Percentiles rank a stretch among this genome's conserved stretches.
These are phyloP conservation scores for Ceratorhiza oryzae-sativae DNA, from an alignment of 1,284 basidiomycete species.

Conservation along the genomic window DNA sequence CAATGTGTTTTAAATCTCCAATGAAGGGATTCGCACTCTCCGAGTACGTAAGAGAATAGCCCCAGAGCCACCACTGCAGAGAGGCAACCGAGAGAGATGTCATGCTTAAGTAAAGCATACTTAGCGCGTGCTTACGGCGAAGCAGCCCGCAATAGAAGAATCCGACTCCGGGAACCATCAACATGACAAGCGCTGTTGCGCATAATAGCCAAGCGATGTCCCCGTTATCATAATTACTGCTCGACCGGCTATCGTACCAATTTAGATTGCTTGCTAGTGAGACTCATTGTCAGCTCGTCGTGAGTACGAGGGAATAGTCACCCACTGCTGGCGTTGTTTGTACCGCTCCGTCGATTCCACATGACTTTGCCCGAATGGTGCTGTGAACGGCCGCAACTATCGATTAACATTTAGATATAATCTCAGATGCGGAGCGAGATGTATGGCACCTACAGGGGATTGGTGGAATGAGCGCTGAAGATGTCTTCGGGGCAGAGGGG, in stretches of 20 bases:
- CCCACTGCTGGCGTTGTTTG: constrained; percentile 10
- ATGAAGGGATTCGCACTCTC: constrained; percentile 45
- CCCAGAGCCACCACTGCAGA: constrained; percentile 52
- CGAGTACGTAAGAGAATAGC: constrained; percentile 53
- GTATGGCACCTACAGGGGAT: not conserved
- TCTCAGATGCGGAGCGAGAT: too few species aligned
- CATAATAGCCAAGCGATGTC: constrained; percentile 58
- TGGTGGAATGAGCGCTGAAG: too few species aligned
- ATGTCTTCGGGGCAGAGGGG: too few species aligned
- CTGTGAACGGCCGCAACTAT: too few species aligned
- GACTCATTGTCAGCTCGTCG: not conserved
- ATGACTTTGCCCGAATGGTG: not conserved
- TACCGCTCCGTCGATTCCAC: constrained; percentile 20
- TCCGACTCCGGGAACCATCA: constrained; percentile 62
- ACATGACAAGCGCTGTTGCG: constrained; percentile 56
- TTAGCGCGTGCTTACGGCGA: constrained; percentile 62
- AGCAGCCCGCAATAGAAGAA: constrained; percentile 64
- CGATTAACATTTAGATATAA: too few species aligned
- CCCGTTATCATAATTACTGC: constrained; percentile 55
- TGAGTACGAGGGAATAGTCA: not conserved
- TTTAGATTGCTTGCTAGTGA: constrained; percentile 15
- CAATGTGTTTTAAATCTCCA: constrained; percentile 67
- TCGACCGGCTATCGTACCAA: constrained; percentile 29
- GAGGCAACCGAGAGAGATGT: constrained; percentile 57
- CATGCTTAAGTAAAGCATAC: constrained; percentile 61